These are phyloP conservation scores for Ceratobasidium papillatum DNA, from an alignment of 1,284 basidiomycete genomes.

Conservation along the genomic window DNA sequence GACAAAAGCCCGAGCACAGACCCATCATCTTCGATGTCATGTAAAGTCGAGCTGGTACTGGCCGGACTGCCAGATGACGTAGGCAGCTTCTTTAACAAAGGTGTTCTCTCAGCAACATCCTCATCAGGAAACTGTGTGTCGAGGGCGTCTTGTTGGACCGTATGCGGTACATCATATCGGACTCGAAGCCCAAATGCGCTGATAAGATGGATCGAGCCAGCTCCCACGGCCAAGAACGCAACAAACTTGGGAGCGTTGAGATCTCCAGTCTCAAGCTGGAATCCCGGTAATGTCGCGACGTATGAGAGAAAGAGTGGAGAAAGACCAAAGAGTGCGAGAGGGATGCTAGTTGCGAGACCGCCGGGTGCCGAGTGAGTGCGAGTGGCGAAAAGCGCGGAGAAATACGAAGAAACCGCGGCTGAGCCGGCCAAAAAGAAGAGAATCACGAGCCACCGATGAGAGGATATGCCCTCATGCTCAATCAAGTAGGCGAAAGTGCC, in stretches of 20 bases:
- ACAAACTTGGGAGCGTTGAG: constrained; percentile 67
- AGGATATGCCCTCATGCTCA: constrained; percentile 55
- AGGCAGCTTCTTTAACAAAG: constrained; percentile 59
- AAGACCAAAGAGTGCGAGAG: constrained; percentile 75
- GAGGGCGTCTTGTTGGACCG: constrained; percentile 2
- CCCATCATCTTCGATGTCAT: constrained; percentile 44
- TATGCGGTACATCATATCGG: constrained; percentile 11
- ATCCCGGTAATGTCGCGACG: constrained; percentile 69
- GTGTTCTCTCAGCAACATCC: constrained; percentile 37
- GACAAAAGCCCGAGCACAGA: constrained; percentile 59
- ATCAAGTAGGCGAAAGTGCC: constrained; percentile 68
- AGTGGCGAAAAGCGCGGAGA: constrained; percentile 41
- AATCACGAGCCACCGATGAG: constrained; percentile 56
- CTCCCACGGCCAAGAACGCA: constrained; percentile 63
- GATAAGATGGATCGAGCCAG: constrained; percentile 63
- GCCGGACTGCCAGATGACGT: constrained; percentile 49
- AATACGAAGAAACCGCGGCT: constrained; percentile 75
- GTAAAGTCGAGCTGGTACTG: not conserved
- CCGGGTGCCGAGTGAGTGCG: constrained; percentile 14
- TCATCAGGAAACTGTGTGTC: constrained; percentile 13
- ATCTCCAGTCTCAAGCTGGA: constrained; percentile 55
- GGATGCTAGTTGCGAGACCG: constrained; percentile 66
- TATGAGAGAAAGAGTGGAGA: constrained; percentile 77
- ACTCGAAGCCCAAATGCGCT: constrained; percentile 60
- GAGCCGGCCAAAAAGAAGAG: constrained; percentile 71